Evolutionary conservation across 2,329 filamentous ascomycete genomes (phyloP), one percentile per base, ranked within the genome.

Genomic region (Aspergillus puulaauensis): DNA sequence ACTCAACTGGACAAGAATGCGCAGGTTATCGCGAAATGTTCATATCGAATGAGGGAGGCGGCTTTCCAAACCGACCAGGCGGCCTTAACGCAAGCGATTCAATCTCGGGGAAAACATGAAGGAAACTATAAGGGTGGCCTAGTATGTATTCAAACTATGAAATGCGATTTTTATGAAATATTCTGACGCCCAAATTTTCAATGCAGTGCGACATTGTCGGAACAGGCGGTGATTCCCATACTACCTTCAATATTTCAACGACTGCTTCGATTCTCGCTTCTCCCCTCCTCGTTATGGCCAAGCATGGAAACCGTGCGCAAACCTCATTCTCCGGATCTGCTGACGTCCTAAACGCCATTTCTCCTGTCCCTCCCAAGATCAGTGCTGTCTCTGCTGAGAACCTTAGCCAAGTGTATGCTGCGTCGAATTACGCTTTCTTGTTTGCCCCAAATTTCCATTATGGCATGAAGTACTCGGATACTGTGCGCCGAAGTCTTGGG

Each of bases 171-270:
- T 14, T 27, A 49, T 17, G 21, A 39, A 6, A 15, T 21, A 12
- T 47, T 33, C 44, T 56, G 23, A 61, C 39, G n/a, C 9, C 11
- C 6, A 23, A 11, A 7, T 15, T 44, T 31, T 6, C 31, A 3
- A 41, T 45, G 27, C 62, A 86, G 83, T 87, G 93, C 73, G 95
- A 99, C 75, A 98, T 99, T 73, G 95, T 99, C 58, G 95, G 95
- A 66, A 99, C 95, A 7, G 95, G 95, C 64, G 95, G 95, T 70
- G 95, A 99, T 79, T 89, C 90, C 19, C 93, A 98, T 82, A 91
- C 96, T 75, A 99, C 95, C 35, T 99, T 96, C 86, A 99, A 99
- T 75, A 93, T 99, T 73, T 95, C 90, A 66, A 99, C 95, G 4
- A 96, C 95, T 6, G 86, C 95, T 2, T 96, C 92, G 17, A 97